phyloP scores from a whole-genome alignment of 495 filamentous ascomycete species.

The Neurospora terricola region DNA sequence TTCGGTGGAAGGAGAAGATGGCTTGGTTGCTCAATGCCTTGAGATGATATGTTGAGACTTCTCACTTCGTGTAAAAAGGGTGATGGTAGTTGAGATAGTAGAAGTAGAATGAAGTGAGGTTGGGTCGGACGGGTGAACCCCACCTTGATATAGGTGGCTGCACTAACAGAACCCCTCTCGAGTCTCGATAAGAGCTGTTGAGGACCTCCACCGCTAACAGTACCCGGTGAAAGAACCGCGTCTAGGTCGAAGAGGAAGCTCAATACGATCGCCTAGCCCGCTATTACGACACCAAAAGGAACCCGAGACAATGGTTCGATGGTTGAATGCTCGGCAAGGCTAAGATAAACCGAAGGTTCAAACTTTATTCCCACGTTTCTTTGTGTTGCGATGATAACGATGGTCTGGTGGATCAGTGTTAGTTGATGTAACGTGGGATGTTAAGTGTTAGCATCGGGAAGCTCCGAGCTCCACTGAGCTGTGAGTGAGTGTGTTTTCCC shows the following conservation, averaged over 20 bases:
- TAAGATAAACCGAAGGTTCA: background rate
- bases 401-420: background rate
- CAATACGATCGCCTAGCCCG: background rate
- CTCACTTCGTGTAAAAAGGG: background rate
- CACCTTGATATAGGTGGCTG: background rate
- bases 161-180: background rate
- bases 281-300: background rate
- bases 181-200: background rate
- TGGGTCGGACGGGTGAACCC: background rate
- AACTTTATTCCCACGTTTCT: background rate
- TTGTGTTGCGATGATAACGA: background rate
- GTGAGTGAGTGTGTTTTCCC: background rate
- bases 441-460: background rate
- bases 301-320: background rate
- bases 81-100: background rate
- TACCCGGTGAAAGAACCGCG: background rate
- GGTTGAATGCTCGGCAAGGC: background rate
- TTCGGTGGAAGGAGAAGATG: background rate
- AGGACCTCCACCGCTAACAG: background rate
- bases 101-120: background rate
- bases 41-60: background rate
- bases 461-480: background rate
- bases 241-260: background rate
- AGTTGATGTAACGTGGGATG: background rate
- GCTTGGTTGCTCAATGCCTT: background rate